Evolutionary conservation across 495 filamentous ascomycete genomes (phyloP), one percentile per base, ranked within the genome.

Genomic region (Aspergillus panamensis): DNA sequence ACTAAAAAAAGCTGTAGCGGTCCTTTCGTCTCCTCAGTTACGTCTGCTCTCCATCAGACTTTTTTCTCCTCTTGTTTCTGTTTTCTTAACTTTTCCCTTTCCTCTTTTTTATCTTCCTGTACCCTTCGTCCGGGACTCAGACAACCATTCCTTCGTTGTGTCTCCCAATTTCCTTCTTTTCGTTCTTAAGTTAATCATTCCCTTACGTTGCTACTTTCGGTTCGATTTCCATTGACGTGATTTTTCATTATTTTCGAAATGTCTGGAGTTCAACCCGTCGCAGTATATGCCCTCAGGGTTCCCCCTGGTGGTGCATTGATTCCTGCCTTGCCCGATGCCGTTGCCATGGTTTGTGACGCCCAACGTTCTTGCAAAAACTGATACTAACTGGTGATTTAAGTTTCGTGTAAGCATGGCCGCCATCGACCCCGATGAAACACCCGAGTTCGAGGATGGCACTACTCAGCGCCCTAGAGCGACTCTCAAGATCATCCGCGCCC

Each of bases 401-500:
- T 91, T 96, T 77, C 92, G 90, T 65, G 87, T 99, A 62, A 97
- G 91, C 66, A 99, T 99, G 94, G 94, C 95, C 65, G 94, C 94
- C 64, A 86, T 99, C 65, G 92, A 99, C 70, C 94, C 94, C 33
- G 88, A 84, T 65, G 88, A 89, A 60, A 79, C 76, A 47, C 84
- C 88, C 39, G 83, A 89, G 59, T 81, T 80, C 51, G 82, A 86
- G 55, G 80, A 83, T 35, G 81, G 85, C 55, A 76, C 85, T 45
- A 81, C 79, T 71, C 74, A 76, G 50, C 68, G 83, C 42, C 80
- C 85, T 47, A 86, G 92, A 65, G 86, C 94, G 37, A 98, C 94
- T 44, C 78, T 98, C 65, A 96, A 92, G 77, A 80, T 98, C 58
- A 78, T 96, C 67, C 92, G 91, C 69, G 78, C 81, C 63, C 79